These are phyloP conservation scores for Cyclocybe aegerita DNA, from an alignment of 768 basidiomycete species.

Conservation along the genomic window DNA sequence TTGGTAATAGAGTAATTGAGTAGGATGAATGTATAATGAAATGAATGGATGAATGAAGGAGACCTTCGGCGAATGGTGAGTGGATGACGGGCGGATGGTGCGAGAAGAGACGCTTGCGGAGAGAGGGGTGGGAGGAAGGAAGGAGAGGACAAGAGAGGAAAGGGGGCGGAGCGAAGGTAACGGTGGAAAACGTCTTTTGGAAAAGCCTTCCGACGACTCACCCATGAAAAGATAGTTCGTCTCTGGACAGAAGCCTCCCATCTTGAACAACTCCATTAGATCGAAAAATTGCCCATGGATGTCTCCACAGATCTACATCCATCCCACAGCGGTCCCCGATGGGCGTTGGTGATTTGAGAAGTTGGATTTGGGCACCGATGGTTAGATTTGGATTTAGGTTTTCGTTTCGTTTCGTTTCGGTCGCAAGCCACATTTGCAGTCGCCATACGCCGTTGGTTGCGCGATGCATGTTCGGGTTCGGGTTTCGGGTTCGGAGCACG, in stretches of 20 bases:
- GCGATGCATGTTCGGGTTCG: no score
- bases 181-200: constrained; percentile 3
- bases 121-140: constrained; percentile 5
- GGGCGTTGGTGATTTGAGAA: neutral
- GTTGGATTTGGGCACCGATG: neutral
- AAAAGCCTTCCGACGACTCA: constrained; percentile 31
- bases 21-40: neutral
- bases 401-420: no score
- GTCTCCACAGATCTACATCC: constrained; percentile 80
- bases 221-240: constrained; percentile 98
- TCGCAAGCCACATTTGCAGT: no score
- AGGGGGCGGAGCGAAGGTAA: neutral
- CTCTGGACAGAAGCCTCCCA: constrained; percentile 89
- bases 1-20: no score
- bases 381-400: neutral
- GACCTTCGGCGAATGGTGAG: constrained; percentile 1
- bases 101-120: constrained; percentile 1
- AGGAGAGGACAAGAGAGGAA: constrained; percentile 2
- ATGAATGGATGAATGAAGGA: neutral
- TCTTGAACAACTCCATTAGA: constrained; percentile 91
- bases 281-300: constrained; percentile 98
- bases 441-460: no score
- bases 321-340: neutral
- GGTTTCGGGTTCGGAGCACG: no score
- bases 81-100: no score